A percentile compares a stretch with the other conserved stretches of the same genome.
Conservation (phyloP, 2,329 filamentous ascomycete species). For the Ophiobolus disseminans region DNA sequence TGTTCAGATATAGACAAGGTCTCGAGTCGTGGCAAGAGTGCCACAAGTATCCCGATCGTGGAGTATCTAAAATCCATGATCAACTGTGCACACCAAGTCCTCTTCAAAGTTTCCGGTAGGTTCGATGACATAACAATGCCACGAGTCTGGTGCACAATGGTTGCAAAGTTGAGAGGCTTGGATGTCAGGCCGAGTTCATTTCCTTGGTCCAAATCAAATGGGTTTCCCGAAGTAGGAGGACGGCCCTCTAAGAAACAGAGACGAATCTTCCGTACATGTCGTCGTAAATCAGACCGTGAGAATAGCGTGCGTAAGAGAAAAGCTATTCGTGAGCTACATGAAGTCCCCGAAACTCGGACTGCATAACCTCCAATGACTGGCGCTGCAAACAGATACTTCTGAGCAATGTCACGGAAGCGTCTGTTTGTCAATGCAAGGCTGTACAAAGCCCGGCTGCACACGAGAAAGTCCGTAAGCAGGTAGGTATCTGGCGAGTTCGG, state of each 20-base stretch:
- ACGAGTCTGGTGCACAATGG: background rate
- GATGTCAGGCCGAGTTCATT: background rate
- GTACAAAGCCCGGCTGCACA: slow-evolving; percentile 3
- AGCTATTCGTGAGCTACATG: background rate
- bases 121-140: slow-evolving; percentile 2
- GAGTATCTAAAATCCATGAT: background rate
- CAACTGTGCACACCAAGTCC: background rate
- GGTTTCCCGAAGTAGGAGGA: no score
- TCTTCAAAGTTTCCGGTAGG: slow-evolving; percentile 3
- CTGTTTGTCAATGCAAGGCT: slow-evolving; percentile 21
- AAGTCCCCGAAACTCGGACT: background rate
- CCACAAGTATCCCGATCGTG: slow-evolving; percentile 1
- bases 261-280: slow-evolving; percentile 16
- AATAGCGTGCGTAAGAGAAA: slow-evolving; percentile 7
- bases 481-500: slow-evolving; percentile 7
- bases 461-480: slow-evolving; percentile 13
- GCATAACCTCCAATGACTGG: slow-evolving; percentile 6
- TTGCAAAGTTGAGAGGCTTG: background rate
- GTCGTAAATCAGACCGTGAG: slow-evolving; percentile 5
- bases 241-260: no score
- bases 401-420: slow-evolving; percentile 13
- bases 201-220: background rate
- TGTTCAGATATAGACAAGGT: slow-evolving; percentile 13
- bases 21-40: slow-evolving; percentile 11
- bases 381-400: slow-evolving; percentile 8